A percentile compares a stretch with the other conserved stretches of the same genome.
Evolutionary conservation across 2,329 filamentous ascomycete genomes (phyloP).

Genomic region (Colletotrichum sp.): DNA sequence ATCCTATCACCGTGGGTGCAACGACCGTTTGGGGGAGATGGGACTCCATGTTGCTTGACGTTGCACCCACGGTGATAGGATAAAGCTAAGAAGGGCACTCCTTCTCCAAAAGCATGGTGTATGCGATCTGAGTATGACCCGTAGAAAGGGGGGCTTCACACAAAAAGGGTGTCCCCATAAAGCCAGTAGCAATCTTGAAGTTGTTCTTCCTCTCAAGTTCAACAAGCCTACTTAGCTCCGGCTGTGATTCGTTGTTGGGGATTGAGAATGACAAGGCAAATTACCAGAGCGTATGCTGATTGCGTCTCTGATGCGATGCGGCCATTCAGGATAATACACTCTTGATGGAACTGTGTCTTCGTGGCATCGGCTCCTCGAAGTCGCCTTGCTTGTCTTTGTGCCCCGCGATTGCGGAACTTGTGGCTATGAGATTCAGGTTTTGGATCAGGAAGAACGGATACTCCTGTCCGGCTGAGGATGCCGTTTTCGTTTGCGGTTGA

Average conservation of each 20-base stretch:
- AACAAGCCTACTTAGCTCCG: not conserved
- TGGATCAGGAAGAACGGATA: conserved; percentile 23
- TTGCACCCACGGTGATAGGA: conserved; percentile 40
- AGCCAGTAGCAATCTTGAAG: conserved; percentile 23
- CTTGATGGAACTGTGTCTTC: conserved; percentile 22
- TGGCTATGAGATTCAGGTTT: not conserved
- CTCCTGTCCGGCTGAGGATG: conserved; percentile 20
- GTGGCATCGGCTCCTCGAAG: not conserved
- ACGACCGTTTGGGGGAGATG: too few relatives aligned
- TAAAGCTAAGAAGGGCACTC: conserved; percentile 42
- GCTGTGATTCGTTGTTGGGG: not conserved
- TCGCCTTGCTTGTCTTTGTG: not conserved
- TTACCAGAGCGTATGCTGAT: conserved; percentile 23
- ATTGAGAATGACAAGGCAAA: conserved; percentile 21
- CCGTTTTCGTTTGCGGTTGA: conserved; percentile 10
- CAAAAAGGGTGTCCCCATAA: conserved; percentile 25
- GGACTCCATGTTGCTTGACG: too few relatives aligned
- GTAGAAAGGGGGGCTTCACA: conserved; percentile 17
- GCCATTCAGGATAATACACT: conserved; percentile 22
- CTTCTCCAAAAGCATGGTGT: conserved; percentile 40
- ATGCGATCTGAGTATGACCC: conserved; percentile 25
- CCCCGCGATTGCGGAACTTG: conserved; percentile 23
- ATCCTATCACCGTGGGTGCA: too few relatives aligned
- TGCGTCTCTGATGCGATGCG: conserved; percentile 23
- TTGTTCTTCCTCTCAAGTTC: conserved; percentile 1